Percentiles rank a stretch among this genome's conserved stretches.
Conservation (phyloP, 495 filamentous ascomycete species). For the Coniosporium apollinis region DNA sequence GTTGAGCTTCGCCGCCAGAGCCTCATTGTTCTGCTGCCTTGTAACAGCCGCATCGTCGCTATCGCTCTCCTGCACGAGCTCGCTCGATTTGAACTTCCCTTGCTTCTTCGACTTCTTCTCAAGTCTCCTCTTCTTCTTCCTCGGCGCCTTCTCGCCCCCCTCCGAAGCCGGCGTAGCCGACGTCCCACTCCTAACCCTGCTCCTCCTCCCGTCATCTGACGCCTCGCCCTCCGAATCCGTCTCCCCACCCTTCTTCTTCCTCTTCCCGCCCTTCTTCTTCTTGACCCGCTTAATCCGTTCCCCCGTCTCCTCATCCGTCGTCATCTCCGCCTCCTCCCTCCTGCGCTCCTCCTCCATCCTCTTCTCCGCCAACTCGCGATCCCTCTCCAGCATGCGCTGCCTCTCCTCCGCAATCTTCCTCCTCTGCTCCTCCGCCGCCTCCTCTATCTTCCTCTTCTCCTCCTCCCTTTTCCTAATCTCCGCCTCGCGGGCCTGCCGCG, state of each 20-base stretch:
- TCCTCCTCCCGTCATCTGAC: conserved; percentile 10
- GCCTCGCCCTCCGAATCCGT: conserved; percentile 33
- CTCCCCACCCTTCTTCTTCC: conserved; percentile 48
- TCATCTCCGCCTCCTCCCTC: conserved; percentile 52
- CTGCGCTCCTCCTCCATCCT: conserved; percentile 56
- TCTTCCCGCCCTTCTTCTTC: conserved; percentile 34
- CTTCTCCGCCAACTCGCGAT: conserved; percentile 49
- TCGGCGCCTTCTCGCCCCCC: conserved; percentile 12
- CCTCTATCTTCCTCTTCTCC: conserved; percentile 44
- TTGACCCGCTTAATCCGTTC: conserved; percentile 57
- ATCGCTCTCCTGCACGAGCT: conserved; percentile 21
- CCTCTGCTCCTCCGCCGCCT: conserved; percentile 49
- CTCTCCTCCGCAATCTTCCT: conserved; percentile 69
- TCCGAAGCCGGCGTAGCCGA: conserved; percentile 9
- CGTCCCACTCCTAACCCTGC: conserved; percentile 8
- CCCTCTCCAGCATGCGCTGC: conserved; percentile 56
- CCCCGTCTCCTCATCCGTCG: conserved; percentile 60
- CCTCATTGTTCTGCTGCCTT: conserved; percentile 3
- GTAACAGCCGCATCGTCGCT: conserved; percentile 15
- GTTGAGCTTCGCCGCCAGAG: conserved; percentile 4
- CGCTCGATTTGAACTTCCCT: conserved; percentile 22
- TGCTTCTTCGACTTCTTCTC: conserved; percentile 11
- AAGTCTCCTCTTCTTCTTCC: conserved; percentile 24
- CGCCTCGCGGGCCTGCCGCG: conserved; percentile 57
- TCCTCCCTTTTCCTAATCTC: conserved; percentile 61